Base-by-base conservation (phyloP, 2,329 filamentous ascomycete species). In the Sphaerulina vaccinii region DNA sequence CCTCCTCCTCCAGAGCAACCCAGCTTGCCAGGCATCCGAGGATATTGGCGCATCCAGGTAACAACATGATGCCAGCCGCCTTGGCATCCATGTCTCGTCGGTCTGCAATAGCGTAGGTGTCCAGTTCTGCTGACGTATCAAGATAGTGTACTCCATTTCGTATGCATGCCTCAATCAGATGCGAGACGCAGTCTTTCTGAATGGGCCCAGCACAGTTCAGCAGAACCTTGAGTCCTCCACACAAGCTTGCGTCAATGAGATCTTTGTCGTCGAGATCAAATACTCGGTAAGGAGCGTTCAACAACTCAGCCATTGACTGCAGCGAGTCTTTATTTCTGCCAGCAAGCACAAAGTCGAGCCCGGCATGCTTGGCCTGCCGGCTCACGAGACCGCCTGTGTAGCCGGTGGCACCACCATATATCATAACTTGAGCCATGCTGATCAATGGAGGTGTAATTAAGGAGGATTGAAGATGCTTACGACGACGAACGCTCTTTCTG, bases 181-280 rank as follows among this genome's bases (percentile, higher is more conserved):
- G 27, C 42, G 3, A 2, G 10, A n/a, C n/a, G 42, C 42, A 18
- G 42, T 46, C 13, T 32, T 29, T 2, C n/a, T 1, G 29, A 46
- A 35, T 6, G 29, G 42, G n/a, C n/a, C 29, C 42, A 19, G 42
- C 42, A 35, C 42, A 45, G 42, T 45, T 35, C 3, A 35, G 18
- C 23, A 45, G 13, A 2, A 45, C 13, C n/a, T 16, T 11, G 15
- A 36, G n/a, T n/a, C n/a, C 19, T n/a, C 32, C 24, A 3, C 9
- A 7, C 42, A 45, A 13, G 18, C 21, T 33, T 29, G 42, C 13
- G 15, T 23, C 9, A 27, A 45, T 45, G 42, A 21, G 24, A 11
- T 9, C 11, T 1, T n/a, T 13, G 8, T 45, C 3, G 13, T 32
- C 15, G 18, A 45, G 24, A 21, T 1, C 3, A 18, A 45, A 32